Evolutionary conservation across 768 basidiomycete species (phyloP).

Genomic region (Sarcodon aspratus): DNA sequence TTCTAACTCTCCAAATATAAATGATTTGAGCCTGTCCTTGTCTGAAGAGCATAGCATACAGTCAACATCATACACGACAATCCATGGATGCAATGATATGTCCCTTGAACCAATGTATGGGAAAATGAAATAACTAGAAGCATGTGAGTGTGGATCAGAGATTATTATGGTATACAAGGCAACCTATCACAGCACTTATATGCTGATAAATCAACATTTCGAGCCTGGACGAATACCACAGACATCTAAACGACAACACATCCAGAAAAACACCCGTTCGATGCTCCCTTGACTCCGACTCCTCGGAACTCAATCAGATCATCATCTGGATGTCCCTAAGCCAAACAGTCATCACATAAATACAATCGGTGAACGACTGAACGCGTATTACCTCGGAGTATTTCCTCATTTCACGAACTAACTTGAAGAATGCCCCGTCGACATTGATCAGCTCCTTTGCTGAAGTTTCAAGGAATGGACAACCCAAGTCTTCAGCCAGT

Average conservation of each 20-base stretch:
- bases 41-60: too few relatives aligned
- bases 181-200: neutral
- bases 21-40: too few relatives aligned
- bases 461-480: slow-evolving; percentile 93
- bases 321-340: neutral
- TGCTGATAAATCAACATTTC: neutral
- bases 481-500: slow-evolving; percentile 88
- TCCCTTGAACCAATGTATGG: neutral
- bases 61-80: too few relatives aligned
- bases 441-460: slow-evolving; percentile 96
- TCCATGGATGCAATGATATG: too few relatives aligned
- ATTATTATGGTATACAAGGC: neutral
- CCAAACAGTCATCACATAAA: neutral
- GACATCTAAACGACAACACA: slow-evolving; percentile 46
- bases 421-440: slow-evolving; percentile 87
- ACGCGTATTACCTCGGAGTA: slow-evolving; percentile 68
- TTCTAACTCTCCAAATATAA: too few relatives aligned
- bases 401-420: slow-evolving; percentile 88
- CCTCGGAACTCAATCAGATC: slow-evolving; percentile 74
- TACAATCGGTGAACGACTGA: neutral
- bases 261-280: slow-evolving; percentile 52
- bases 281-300: slow-evolving; percentile 38
- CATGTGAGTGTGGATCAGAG: neutral
- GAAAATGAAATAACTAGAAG: neutral
- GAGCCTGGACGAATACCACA: neutral